Evolutionary conservation across 306 rosid species (phyloP), one percentile per base, ranked within the genome.

Genomic region (Abrus precatorius): DNA sequence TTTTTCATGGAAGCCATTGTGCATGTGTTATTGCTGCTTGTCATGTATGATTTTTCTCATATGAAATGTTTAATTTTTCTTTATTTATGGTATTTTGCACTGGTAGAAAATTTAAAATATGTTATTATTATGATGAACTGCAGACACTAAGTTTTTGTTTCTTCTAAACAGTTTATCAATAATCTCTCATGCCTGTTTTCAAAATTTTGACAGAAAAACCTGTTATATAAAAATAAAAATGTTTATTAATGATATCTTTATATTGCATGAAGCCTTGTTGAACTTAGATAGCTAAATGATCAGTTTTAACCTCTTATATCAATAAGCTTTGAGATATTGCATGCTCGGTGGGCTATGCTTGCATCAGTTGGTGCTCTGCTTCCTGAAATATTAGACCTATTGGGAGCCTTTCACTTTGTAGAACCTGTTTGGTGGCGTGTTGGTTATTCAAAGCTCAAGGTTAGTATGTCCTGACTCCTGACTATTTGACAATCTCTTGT

Each of bases 351-450:
- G 99, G 99, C 99, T 70, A 95, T 95, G 99, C 90, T 95, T 78
- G 99, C 94, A 65, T 82, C 99, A 54, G 72, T 93, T 7, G 97
- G 97, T 72, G 97, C 86, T 60, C 84, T 95, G 74, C 45, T 95
- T 88, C 99, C 97, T 28, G 99, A 95, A 87, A 81, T 88, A 65
- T 87, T 93, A 72, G 91, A 95, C 83, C 82, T 90, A 9, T 69
- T 57, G 48, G 97, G 97, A 84, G 86, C 89, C 76, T 90, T 91
- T 89, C 95, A 95, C 88, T 95, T 95, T 78, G 93, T 80, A 13
- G 97, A 95, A 84, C 97, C 99, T 41, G 90, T 95, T 36, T 95
- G 99, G 99, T 91, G 99, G 99, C 91, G 95, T 57, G 99, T 93
- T 80, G 99, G 97, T 70, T 95, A 93, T 88, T 90, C 99, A 48